Base-by-base conservation (phyloP, 1,284 basidiomycete genomes). In the Xerocomus minutiporus region DNA sequence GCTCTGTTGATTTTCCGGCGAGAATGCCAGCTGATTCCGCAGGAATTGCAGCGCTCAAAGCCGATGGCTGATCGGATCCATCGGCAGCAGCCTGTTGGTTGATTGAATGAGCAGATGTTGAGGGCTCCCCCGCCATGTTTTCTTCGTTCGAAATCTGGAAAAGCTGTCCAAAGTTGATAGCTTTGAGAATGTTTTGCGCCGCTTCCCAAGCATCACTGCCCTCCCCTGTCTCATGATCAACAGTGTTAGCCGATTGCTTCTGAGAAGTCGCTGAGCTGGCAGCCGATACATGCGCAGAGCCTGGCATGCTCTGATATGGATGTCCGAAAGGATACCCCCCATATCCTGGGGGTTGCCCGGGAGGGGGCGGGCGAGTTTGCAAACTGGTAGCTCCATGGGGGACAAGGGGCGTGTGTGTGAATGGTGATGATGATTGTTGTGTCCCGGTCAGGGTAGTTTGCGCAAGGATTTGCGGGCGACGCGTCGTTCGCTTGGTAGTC, bases 131-230 rank as follows among this genome's bases (percentile, higher is more conserved):
- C 34, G 55, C 51, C 23, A 52, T 62, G 41, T 69, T 63, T 4
- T 73, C 71, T 34, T 76, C 73, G 34, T 65, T 63, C 26, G 73
- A 62, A 39, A 76, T 62, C 52, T 75, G 73, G 29, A 78, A 68
- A 39, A 83, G 65, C 31, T 70, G 72, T 4, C 79, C 80, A 59
- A 87, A 85, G 65, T 88, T 87, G 71, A 89, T 87, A 3, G 83
- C 83, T 61, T 84, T 81, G 50, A 89, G 73, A 46, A 89, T 88
- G 58, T 80, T 84, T 60, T 88, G 84, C 15, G 86, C 86, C 1
- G 87, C 86, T 61, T 84, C 80, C 77, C 84, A 88, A 13, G 82
- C 81, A 54, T 84, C 82, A 49, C 74, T 75, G 29, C 75, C 75
- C 36, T 79, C 79, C 15, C 63, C 70, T 8, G 59, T 57, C 36